These are phyloP conservation scores for Verticillium dahliae DNA, from an alignment of 2,329 filamentous ascomycete genomes.

Conservation along the genomic window DNA sequence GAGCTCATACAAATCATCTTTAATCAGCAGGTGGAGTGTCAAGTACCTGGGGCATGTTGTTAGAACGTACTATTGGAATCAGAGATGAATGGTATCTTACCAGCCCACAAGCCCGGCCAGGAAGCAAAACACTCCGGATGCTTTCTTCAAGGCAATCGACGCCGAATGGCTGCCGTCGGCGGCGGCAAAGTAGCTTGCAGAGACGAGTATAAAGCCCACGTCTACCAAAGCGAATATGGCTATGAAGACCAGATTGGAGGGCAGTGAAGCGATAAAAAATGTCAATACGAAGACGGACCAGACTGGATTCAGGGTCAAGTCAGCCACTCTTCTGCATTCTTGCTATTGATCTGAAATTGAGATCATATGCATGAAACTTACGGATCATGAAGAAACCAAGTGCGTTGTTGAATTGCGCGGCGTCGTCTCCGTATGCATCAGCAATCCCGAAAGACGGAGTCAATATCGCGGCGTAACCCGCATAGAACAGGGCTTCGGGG, in stretches of 20 bases:
- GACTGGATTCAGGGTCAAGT: slow-evolving; percentile 6
- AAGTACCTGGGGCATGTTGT: slow-evolving; percentile 13
- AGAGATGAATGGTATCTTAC: slow-evolving; percentile 7
- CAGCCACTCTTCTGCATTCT: neutral
- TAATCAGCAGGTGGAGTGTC: slow-evolving; percentile 16
- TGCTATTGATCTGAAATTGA: neutral
- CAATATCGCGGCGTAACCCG: slow-evolving; percentile 16
- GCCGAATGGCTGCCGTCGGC: slow-evolving; percentile 14
- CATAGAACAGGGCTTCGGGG: slow-evolving; percentile 16
- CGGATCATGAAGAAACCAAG: slow-evolving; percentile 18
- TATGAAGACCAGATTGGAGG: slow-evolving; percentile 17
- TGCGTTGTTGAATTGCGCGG: slow-evolving; percentile 16
- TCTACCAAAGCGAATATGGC: slow-evolving; percentile 16
- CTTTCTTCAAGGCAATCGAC: slow-evolving; percentile 13
- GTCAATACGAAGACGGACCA: slow-evolving; percentile 18
- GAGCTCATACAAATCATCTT: slow-evolving; percentile 15
- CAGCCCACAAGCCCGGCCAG: slow-evolving; percentile 18
- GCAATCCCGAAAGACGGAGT: slow-evolving; percentile 17
- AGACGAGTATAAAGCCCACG: slow-evolving; percentile 14
- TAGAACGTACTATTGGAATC: neutral
- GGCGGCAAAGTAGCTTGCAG: slow-evolving; percentile 17
- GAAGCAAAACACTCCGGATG: slow-evolving; percentile 17
- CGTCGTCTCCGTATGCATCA: slow-evolving; percentile 17
- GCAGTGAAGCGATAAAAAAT: slow-evolving; percentile 16
- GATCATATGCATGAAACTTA: neutral